phyloP scores from a whole-genome alignment of 352 stramenopile genomes.

The Elongisporangium undulatum region DNA sequence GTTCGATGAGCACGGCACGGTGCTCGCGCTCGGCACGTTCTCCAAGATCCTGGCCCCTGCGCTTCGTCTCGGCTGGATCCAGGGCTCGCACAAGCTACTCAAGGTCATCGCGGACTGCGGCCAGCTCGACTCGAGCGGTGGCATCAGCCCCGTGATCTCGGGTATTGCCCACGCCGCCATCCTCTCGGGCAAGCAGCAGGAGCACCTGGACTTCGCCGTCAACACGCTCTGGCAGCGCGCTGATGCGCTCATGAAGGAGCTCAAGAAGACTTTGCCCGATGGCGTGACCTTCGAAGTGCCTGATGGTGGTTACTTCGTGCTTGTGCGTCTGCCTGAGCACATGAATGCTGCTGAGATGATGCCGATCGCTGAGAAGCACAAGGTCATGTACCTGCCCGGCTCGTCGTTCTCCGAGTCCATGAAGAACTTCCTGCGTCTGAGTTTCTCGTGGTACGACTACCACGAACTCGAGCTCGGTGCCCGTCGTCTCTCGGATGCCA shows the following conservation, averaged over 20 bases:
- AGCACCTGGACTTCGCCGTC: conserved; percentile 73
- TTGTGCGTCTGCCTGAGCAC: conserved; percentile 73
- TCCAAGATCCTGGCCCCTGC: conserved; percentile 94
- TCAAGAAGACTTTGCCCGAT: conserved; percentile 55
- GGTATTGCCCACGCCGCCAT: conserved; percentile 82
- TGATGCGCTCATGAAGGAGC: conserved; percentile 70
- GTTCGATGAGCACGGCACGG: conserved; percentile 75
- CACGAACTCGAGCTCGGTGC: conserved; percentile 73
- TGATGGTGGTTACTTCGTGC: conserved; percentile 87
- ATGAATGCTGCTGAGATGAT: conserved; percentile 76
- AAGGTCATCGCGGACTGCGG: conserved; percentile 76
- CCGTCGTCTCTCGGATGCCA: conserved; percentile 61
- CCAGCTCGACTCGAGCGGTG: conserved; percentile 90
- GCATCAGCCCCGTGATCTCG: conserved; percentile 91
- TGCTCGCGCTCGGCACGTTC: conserved; percentile 91
- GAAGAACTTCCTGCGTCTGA: conserved; percentile 87
- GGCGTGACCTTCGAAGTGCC: conserved; percentile 71
- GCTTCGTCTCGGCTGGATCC: conserved; percentile 88
- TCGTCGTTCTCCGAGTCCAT: conserved; percentile 81
- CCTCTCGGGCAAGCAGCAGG: conserved; percentile 58
- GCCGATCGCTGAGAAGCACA: conserved; percentile 79
- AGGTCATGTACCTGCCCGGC: conserved; percentile 83
- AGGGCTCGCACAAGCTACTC: conserved; percentile 64
- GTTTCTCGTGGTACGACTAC: conserved; percentile 86
- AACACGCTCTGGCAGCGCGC: conserved; percentile 72